A percentile compares a stretch with the other conserved stretches of the same genome.
These are phyloP conservation scores for Tubosaeta sp. DNA, from an alignment of 768 basidiomycete genomes.

Conservation along the genomic window DNA sequence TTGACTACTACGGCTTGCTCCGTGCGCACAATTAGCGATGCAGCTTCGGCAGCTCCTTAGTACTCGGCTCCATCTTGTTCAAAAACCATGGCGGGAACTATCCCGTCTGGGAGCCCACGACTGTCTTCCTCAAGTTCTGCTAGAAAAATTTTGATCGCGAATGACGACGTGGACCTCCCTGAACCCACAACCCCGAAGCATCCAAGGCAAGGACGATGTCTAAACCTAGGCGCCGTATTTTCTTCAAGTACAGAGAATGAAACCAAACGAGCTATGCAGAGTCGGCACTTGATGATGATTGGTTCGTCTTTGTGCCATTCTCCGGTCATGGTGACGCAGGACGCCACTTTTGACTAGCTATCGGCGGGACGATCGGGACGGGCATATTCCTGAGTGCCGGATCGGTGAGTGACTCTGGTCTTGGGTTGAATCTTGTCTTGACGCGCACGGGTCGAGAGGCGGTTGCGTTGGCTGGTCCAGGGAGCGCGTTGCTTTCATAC, in stretches of 20 bases:
- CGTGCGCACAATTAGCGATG: too few relatives aligned
- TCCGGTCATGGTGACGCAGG: not conserved
- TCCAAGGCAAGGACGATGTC: too few relatives aligned
- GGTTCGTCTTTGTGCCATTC: conserved; percentile 20
- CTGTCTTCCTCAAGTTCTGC: conserved; percentile 1
- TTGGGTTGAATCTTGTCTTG: not conserved
- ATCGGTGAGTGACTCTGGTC: conserved; percentile 33
- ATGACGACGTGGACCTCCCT: conserved; percentile 4
- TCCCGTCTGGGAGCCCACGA: not conserved
- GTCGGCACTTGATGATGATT: conserved; percentile 42
- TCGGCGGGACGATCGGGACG: conserved; percentile 56
- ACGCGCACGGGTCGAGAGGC: conserved; percentile 31
- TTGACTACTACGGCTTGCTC: not conserved
- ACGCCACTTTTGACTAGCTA: conserved; percentile 33
- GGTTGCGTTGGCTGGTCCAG: conserved; percentile 55
- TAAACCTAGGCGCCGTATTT: conserved; percentile 13
- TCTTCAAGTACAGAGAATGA: conserved; percentile 15
- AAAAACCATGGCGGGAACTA: not conserved
- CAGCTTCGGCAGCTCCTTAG: too few relatives aligned
- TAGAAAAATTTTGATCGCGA: not conserved
- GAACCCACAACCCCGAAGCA: too few relatives aligned
- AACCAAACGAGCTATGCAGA: conserved; percentile 38
- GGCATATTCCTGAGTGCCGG: conserved; percentile 61
- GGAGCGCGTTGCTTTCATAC: conserved; percentile 59
- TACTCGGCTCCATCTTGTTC: not conserved